Evolutionary conservation across 352 stramenopile species (phyloP).

Genomic region (Vaucheria bursata): DNA sequence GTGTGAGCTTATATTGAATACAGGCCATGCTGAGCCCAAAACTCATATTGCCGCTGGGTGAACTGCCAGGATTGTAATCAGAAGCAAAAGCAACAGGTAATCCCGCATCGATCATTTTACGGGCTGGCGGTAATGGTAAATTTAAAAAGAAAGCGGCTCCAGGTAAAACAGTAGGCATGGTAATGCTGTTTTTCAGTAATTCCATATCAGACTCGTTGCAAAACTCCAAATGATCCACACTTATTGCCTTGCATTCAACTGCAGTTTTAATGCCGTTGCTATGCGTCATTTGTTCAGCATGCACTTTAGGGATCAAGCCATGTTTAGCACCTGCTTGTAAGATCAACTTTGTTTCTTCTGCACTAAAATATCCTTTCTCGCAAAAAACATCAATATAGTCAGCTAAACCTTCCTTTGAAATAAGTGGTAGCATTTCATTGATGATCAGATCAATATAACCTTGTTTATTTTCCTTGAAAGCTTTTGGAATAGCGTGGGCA

Average conservation of each 20-base stretch:
- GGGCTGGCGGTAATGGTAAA: conserved; percentile 14
- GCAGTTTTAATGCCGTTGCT: background rate
- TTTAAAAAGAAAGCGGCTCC: conserved; percentile 26
- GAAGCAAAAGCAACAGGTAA: conserved; percentile 19
- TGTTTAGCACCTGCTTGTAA: conserved; percentile 1
- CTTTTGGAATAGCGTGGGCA: conserved; percentile 12
- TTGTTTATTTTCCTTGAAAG: conserved; percentile 18
- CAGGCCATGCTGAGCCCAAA: conserved; percentile 23
- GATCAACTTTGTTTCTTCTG: background rate
- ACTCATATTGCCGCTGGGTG: conserved; percentile 16
- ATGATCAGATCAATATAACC: conserved; percentile 30
- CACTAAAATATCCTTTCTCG: background rate
- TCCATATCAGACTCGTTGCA: conserved; percentile 20
- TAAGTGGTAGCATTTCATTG: conserved; percentile 17
- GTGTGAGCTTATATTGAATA: conserved; percentile 19
- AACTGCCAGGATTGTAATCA: conserved; percentile 30
- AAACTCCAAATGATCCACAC: conserved; percentile 43
- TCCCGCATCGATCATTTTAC: conserved; percentile 27
- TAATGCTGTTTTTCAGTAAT: conserved; percentile 13
- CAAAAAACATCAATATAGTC: conserved; percentile 38
- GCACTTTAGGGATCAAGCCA: background rate
- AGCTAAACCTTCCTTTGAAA: conserved; percentile 20
- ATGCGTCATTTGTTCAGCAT: background rate
- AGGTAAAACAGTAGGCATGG: conserved; percentile 20
- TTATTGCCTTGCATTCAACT: conserved; percentile 10